phyloP scores from a whole-genome alignment of 2,329 filamentous ascomycete species.

The Colletotrichum neosansevieriae region DNA sequence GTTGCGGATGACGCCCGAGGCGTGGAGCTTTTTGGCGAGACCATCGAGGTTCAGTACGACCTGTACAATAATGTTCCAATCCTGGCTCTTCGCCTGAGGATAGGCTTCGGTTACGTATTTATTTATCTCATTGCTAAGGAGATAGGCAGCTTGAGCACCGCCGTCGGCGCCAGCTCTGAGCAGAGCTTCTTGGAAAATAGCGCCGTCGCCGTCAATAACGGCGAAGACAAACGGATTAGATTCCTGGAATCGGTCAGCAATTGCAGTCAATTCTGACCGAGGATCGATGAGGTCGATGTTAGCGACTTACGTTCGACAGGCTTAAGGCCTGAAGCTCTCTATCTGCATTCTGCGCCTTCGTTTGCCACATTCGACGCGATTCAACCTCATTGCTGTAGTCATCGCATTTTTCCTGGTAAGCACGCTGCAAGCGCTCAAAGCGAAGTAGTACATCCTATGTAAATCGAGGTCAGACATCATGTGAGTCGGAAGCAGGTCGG shows the following conservation, averaged over 20 bases:
- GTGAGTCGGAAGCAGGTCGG: neutral
- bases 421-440: conserved; percentile 16
- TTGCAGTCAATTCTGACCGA: neutral
- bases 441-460: conserved; percentile 28
- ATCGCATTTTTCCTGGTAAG: conserved; percentile 38
- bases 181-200: conserved; percentile 50
- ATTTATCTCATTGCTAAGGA: conserved; percentile 44
- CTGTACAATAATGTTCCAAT: conserved; percentile 50
- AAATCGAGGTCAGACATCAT: neutral
- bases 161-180: conserved; percentile 49
- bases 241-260: conserved; percentile 43
- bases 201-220: conserved; percentile 52
- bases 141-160: conserved; percentile 49
- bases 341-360: conserved; percentile 31
- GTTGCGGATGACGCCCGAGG: conserved; percentile 44
- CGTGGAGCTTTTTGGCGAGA: conserved; percentile 46
- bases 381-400: conserved; percentile 43
- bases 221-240: conserved; percentile 49
- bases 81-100: conserved; percentile 46
- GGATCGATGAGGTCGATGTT: neutral
- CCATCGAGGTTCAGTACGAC: conserved; percentile 50
- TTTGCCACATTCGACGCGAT: conserved; percentile 42
- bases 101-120: conserved; percentile 43
- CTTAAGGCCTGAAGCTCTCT: conserved; percentile 32
- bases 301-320: conserved; percentile 35